phyloP scores from a whole-genome alignment of 2,329 filamentous ascomycete genomes.

The Epicoccum nigrum region DNA sequence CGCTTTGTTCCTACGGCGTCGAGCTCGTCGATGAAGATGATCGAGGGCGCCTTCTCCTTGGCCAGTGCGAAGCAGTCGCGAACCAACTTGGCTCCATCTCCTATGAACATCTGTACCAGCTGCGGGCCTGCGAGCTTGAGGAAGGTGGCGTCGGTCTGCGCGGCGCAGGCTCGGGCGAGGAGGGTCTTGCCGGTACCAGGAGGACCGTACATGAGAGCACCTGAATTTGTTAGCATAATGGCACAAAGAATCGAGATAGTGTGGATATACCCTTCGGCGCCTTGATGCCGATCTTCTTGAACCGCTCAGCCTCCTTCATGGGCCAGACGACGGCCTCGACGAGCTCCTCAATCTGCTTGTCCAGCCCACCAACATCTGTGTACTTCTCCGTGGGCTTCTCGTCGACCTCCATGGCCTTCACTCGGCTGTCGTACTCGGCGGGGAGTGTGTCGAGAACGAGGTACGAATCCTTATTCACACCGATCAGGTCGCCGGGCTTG shows the following conservation, averaged over 20 bases:
- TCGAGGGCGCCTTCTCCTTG: conserved; percentile 97
- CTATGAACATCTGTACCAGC: conserved; percentile 99
- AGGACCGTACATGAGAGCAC: conserved; percentile 96
- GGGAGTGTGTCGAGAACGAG: conserved; percentile 95
- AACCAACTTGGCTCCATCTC: conserved; percentile 96
- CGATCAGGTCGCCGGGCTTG: conserved; percentile 94
- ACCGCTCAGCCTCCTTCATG: conserved; percentile 98
- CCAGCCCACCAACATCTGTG: conserved; percentile 93
- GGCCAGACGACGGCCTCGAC: conserved; percentile 99
- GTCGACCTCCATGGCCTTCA: conserved; percentile 99
- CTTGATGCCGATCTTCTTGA: conserved; percentile 99
- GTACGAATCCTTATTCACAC: conserved; percentile 99
- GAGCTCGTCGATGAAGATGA: conserved; percentile 99
- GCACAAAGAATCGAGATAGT: background rate
- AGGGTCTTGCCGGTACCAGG: conserved; percentile 91
- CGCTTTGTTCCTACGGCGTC: conserved; percentile 99
- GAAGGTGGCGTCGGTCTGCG: conserved; percentile 98
- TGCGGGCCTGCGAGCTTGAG: conserved; percentile 97
- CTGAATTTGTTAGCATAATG: conserved; percentile 46
- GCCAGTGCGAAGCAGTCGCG: conserved; percentile 96
- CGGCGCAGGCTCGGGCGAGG: conserved; percentile 92
- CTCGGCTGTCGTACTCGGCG: conserved; percentile 96
- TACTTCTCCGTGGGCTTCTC: conserved; percentile 99
- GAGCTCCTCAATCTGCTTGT: conserved; percentile 99
- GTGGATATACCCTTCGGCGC: conserved; percentile 83